These are phyloP conservation scores for Fraxinus xanthoxyloides DNA, from an alignment of 305 asterid genomes.

Conservation along the genomic window DNA sequence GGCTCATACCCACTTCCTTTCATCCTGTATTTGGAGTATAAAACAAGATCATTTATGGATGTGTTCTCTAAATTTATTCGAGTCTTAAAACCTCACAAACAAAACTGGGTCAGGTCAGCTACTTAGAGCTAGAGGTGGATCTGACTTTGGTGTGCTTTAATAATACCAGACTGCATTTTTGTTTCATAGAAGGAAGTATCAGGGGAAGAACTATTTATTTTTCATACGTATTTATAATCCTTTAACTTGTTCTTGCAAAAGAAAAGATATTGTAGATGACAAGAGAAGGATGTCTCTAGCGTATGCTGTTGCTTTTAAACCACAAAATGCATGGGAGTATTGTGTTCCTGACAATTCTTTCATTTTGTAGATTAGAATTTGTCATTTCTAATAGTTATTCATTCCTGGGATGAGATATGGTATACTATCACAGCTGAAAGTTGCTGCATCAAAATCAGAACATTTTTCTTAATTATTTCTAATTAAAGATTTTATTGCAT, in stretches of 20 bases:
- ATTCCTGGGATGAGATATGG: not conserved
- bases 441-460: not conserved
- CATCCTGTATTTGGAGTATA: not conserved
- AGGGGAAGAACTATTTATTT: not conserved
- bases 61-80: not conserved
- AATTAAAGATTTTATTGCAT: not conserved
- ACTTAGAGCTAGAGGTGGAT: not conserved
- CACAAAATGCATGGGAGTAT: not conserved
- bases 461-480: not conserved
- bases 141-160: not conserved
- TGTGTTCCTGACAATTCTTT: not conserved
- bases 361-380: not conserved
- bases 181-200: not conserved
- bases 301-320: not conserved
- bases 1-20: not conserved
- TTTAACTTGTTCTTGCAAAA: not conserved
- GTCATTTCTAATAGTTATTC: not conserved
- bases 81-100: not conserved
- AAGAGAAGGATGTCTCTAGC: not conserved
- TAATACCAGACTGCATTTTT: not conserved
- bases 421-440: not conserved
- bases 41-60: not conserved
- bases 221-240: not conserved
- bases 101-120: not conserved
- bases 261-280: not conserved